Percentiles rank a stretch among this genome's conserved stretches.
phyloP scores from a whole-genome alignment of 306 rosid species.

The Pterocarpus macrocarpus region DNA sequence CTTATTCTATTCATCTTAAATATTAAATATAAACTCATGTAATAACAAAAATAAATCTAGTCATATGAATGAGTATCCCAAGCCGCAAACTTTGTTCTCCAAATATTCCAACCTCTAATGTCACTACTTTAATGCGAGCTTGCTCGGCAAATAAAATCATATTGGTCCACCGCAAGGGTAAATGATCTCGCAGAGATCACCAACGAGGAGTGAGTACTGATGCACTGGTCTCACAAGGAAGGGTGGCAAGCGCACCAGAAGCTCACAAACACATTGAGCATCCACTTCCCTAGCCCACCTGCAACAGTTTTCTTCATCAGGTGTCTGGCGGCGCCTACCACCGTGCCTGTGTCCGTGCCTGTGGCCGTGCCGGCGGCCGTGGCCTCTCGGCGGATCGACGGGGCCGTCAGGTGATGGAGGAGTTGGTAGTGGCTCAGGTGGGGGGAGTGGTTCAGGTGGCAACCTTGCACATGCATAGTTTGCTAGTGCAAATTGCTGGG shows the following conservation, averaged over 20 bases:
- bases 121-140: no score
- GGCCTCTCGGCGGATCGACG: neutral
- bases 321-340: slow-evolving; percentile 9
- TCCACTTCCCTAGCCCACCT: slow-evolving; percentile 75
- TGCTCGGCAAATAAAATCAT: slow-evolving; percentile 1
- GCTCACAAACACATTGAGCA: slow-evolving; percentile 72
- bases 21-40: neutral
- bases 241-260: slow-evolving; percentile 67
- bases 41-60: neutral
- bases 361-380: slow-evolving; percentile 20
- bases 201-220: slow-evolving; percentile 43
- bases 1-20: neutral
- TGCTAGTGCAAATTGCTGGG: slow-evolving; percentile 73
- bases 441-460: slow-evolving; percentile 48
- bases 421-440: neutral
- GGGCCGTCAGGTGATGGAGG: slow-evolving; percentile 41
- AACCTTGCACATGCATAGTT: slow-evolving; percentile 73
- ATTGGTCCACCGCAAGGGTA: slow-evolving; percentile 53
- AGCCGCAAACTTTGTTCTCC: no score
- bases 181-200: slow-evolving; percentile 39
- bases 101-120: no score
- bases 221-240: slow-evolving; percentile 50
- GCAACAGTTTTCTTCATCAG: slow-evolving; percentile 72
- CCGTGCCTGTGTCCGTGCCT: slow-evolving; percentile 20
- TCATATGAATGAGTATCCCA: neutral